Evolutionary conservation across 768 basidiomycete genomes (phyloP), one percentile per base, ranked within the genome.

Genomic region (Podaxis sp.): DNA sequence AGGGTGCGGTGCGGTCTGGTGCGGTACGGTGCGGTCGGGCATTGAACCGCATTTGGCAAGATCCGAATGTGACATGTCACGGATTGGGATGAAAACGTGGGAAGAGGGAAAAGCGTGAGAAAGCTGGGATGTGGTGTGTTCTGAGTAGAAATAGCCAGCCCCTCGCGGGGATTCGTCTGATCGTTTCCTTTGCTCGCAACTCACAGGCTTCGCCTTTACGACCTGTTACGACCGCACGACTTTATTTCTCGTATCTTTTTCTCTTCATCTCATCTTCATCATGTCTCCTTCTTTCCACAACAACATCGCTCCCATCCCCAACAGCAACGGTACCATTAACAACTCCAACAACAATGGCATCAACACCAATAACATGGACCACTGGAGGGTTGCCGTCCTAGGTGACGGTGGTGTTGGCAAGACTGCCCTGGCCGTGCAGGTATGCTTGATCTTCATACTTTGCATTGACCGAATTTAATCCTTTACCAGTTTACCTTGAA

Each of bases 361-460:
- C 58, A 51, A 57, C 54, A 54, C 33, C 60, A 55, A 38, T 47
- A 52, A 61, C 24, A 94, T 94, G 93, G 93, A 94, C 80, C 90
- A 88, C 75, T 94, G 93, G 93, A 90, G 94, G 82, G 90, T 97
- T 69, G 94, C 95, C 65, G 93, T 97, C 67, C 85, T 97, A 63
- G 95, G 95, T 66, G 95, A 98, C 78, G 95, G 95, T 77, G 95
- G 95, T 78, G 95, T 98, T 53, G 95, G 95, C 62, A 98, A 98
- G 82, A 97, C 95, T 63, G 95, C 95, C 41, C 77, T 98, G 70
- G 94, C 95, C 66, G 94, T 97, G 51, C 95, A 97, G 83, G 94
- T 93, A 69, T 64, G 89, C 79, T 52, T 47, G 29, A 37, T 33
- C 38, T 22, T 47, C 37, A 4, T 51, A 59, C 53, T 22, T 68